Conservation (phyloP, 371 early-diverging fungal genomes). For the Lichtheimia ornata region DNA sequence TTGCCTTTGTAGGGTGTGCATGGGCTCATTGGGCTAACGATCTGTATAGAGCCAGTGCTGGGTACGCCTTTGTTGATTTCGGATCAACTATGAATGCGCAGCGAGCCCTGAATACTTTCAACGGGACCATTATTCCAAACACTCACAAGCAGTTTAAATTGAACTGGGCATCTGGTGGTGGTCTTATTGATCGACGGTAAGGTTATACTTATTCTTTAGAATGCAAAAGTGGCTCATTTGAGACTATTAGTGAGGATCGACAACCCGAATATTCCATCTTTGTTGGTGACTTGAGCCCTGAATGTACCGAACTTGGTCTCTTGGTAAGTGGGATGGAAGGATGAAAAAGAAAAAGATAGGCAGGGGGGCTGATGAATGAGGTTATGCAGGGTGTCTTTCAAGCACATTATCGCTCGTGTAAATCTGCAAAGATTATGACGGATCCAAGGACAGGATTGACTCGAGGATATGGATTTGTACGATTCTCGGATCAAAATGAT, state of each 20-base stretch:
- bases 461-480: slow-evolving; percentile 86
- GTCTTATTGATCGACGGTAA: slow-evolving; percentile 50
- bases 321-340: slow-evolving; percentile 49
- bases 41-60: slow-evolving; percentile 51
- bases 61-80: slow-evolving; percentile 83
- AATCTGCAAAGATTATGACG: slow-evolving; percentile 83
- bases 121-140: slow-evolving; percentile 81
- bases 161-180: slow-evolving; percentile 71
- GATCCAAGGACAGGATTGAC: slow-evolving; percentile 76
- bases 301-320: slow-evolving; percentile 71
- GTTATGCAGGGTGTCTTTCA: slow-evolving; percentile 50
- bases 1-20: slow-evolving; percentile 2
- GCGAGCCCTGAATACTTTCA: slow-evolving; percentile 46
- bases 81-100: slow-evolving; percentile 40
- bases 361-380: not conserved
- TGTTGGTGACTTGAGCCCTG: slow-evolving; percentile 84
- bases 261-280: slow-evolving; percentile 81
- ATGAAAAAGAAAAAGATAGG: not conserved
- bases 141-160: slow-evolving; percentile 79
- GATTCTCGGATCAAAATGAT: slow-evolving; percentile 73
- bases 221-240: not conserved
- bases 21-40: not conserved
- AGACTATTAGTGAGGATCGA: slow-evolving; percentile 45
- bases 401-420: slow-evolving; percentile 66
- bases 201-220: slow-evolving; percentile 20